Evolutionary conservation across 73 alveolate genomes (phyloP).

Genomic region (Symbiodinium pilosum): DNA sequence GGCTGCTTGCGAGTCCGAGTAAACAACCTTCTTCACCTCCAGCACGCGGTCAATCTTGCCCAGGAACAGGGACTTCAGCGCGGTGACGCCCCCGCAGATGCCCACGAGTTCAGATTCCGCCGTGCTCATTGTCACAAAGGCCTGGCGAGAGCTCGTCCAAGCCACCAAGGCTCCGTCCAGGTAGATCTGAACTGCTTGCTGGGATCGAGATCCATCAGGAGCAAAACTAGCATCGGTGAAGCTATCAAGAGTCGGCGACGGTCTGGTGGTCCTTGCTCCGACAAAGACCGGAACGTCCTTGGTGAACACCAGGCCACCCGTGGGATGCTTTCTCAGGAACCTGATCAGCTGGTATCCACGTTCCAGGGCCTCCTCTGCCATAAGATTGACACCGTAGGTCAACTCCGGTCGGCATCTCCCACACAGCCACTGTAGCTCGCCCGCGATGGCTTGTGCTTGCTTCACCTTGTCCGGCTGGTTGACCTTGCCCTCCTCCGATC

Average conservation of each 20-base stretch:
- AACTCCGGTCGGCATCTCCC: not conserved
- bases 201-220: not conserved
- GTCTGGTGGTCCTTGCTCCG: not conserved
- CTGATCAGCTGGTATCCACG: not conserved
- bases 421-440: not conserved
- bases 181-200: not conserved
- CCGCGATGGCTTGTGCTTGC: not conserved
- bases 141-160: not conserved
- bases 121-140: not conserved
- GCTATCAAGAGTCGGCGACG: not conserved
- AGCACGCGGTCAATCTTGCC: too few species aligned
- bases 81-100: not conserved
- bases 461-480: not conserved
- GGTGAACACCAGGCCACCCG: too few species aligned
- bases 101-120: not conserved
- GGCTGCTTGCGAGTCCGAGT: not conserved
- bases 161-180: not conserved
- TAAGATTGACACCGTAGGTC: not conserved
- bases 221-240: not conserved
- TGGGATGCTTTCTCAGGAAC: too few species aligned
- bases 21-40: not conserved
- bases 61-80: not conserved
- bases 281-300: not conserved
- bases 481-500: not conserved
- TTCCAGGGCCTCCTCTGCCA: not conserved